phyloP scores from a whole-genome alignment of 1,139 yeast species.

The Kodamaea suecica region DNA sequence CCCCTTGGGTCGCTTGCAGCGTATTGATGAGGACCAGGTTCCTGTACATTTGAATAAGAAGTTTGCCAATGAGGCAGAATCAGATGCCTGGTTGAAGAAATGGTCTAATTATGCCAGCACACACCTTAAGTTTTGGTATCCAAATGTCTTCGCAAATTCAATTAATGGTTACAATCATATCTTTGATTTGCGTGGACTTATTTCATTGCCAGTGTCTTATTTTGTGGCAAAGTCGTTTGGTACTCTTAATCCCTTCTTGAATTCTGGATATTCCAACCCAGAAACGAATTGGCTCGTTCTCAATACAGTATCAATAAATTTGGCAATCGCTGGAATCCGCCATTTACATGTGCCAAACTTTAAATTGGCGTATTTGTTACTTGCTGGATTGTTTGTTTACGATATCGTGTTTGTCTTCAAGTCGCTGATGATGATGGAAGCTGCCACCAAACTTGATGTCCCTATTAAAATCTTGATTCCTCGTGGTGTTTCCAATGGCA shows the following conservation, averaged over 20 bases:
- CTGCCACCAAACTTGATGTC: slow-evolving; percentile 53
- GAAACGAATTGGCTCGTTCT: slow-evolving; percentile 27
- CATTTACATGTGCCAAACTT: slow-evolving; percentile 35
- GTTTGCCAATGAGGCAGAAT: slow-evolving; percentile 10
- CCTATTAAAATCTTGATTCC: slow-evolving; percentile 60
- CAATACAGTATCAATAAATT: slow-evolving; percentile 33
- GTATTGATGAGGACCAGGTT: slow-evolving; percentile 12
- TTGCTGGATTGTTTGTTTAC: slow-evolving; percentile 53
- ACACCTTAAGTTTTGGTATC: slow-evolving; percentile 15
- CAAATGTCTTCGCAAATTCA: slow-evolving; percentile 8
- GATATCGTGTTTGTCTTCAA: slow-evolving; percentile 68
- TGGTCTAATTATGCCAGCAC: slow-evolving; percentile 16
- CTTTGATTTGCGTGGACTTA: slow-evolving; percentile 32
- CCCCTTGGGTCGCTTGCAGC: slow-evolving; percentile 24
- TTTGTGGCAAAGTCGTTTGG: slow-evolving; percentile 16
- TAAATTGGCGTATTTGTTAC: slow-evolving; percentile 41
- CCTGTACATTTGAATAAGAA: slow-evolving; percentile 4
- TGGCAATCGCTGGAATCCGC: slow-evolving; percentile 37
- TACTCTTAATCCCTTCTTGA: slow-evolving; percentile 21
- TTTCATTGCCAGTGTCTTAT: slow-evolving; percentile 21
- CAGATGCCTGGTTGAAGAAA: slow-evolving; percentile 16
- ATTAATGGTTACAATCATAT: slow-evolving; percentile 27
- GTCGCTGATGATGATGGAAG: slow-evolving; percentile 59
- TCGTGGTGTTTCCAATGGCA: slow-evolving; percentile 9
- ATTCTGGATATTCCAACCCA: slow-evolving; percentile 10